A percentile compares a stretch with the other conserved stretches of the same genome.
Evolutionary conservation across 768 basidiomycete genomes (phyloP).

Genomic region (Xanthoconium purpureum): DNA sequence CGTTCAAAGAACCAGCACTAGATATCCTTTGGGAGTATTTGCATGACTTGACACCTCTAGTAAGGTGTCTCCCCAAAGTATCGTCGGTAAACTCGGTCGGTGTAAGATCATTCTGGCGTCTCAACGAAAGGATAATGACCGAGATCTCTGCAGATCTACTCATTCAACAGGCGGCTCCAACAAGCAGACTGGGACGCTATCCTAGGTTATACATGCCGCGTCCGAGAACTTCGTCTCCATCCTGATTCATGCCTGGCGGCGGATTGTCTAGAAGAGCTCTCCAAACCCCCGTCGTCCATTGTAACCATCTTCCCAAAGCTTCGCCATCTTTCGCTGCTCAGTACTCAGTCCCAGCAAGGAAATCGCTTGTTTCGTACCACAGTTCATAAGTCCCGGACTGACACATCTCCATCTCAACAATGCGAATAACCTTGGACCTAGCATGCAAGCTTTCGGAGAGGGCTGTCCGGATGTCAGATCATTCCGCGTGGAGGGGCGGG

Average conservation of each 20-base stretch:
- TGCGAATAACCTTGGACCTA: too few species aligned
- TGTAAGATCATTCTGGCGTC: neutral
- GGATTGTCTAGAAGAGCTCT: slow-evolving; percentile 1
- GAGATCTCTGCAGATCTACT: neutral
- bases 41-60: slow-evolving; percentile 5
- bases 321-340: neutral
- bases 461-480: too few species aligned
- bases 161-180: neutral
- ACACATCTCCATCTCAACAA: neutral
- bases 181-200: slow-evolving; percentile 5
- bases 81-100: neutral
- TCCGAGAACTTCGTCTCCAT: slow-evolving; percentile 1
- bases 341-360: neutral
- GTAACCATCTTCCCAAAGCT: slow-evolving; percentile 10
- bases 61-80: slow-evolving; percentile 8
- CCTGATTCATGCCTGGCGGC: neutral
- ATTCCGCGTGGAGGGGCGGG: too few species aligned
- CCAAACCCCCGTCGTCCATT: neutral
- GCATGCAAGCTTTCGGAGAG: too few species aligned
- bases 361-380: slow-evolving; percentile 1
- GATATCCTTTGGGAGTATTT: slow-evolving; percentile 10
- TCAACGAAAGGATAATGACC: too few species aligned
- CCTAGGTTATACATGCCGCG: slow-evolving; percentile 7
- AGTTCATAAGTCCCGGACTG: slow-evolving; percentile 1
- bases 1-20: slow-evolving; percentile 11